Evolutionary conservation across 768 basidiomycete genomes (phyloP).

Genomic region (Lentinula detonsa): DNA sequence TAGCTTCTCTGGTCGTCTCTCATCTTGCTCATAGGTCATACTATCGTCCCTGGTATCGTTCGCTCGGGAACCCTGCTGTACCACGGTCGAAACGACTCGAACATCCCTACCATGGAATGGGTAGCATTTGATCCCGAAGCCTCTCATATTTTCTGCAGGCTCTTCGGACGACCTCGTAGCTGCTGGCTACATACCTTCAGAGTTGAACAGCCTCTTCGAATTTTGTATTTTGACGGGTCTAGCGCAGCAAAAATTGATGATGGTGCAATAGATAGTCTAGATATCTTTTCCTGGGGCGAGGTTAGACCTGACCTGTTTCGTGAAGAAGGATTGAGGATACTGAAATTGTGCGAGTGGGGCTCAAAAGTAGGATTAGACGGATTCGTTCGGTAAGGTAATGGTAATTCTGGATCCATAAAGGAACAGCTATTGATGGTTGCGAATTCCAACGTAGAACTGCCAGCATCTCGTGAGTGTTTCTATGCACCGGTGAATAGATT

Average conservation of each 20-base stretch:
- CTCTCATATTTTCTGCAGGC: constrained; percentile 28
- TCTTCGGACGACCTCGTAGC: constrained; percentile 10
- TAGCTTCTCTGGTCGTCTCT: background rate
- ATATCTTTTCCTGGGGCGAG: constrained; percentile 37
- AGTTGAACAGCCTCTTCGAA: constrained; percentile 29
- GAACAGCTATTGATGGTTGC: constrained; percentile 12
- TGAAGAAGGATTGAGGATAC: constrained; percentile 29
- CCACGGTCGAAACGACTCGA: constrained; percentile 15
- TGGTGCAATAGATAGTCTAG: constrained; percentile 41
- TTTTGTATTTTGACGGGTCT: constrained; percentile 48
- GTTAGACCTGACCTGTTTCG: constrained; percentile 10
- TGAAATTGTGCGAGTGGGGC: constrained; percentile 38
- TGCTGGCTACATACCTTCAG: constrained; percentile 33
- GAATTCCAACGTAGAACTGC: background rate
- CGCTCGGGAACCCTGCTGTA: constrained; percentile 30
- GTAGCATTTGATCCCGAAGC: constrained; percentile 15
- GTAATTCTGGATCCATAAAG: constrained; percentile 19
- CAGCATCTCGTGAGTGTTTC: background rate
- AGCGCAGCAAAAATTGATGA: constrained; percentile 35
- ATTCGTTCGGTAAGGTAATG: constrained; percentile 33
- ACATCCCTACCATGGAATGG: constrained; percentile 19
- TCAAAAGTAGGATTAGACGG: constrained; percentile 34
- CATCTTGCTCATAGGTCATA: constrained; percentile 16
- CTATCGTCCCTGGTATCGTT: constrained; percentile 24
- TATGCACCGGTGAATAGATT: too few species aligned